Base-by-base conservation (phyloP, 192 early-diverging fungal genomes). In the Allomyces macrogynus region DNA sequence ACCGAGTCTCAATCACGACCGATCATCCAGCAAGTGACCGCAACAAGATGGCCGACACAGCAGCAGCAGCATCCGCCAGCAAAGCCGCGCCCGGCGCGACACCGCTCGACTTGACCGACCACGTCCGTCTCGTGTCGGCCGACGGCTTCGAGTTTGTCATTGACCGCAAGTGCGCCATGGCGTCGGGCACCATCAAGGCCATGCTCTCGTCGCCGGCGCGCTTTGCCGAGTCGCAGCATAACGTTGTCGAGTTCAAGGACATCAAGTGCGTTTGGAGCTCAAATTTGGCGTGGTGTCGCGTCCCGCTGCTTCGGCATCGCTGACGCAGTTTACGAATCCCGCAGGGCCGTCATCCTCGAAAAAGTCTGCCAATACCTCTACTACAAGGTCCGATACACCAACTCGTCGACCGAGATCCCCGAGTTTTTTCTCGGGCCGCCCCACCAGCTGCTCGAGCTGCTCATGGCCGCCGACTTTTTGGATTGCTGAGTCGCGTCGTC, bases 381-480 rank as follows among this genome's bases (percentile, higher is more conserved):
- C 73, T 95, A 92, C 76, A 95, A 94, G 68, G 79, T 85, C 71
- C 72, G 78, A 64, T 84, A 82, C 71, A 78, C 78, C 18, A 82
- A 85, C 66, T 76, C 80, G 12, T 69, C 76, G 10, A 76, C 75
- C 24, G 88, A 91, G 64, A 86, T 92, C 24, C 93, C 95, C 54
- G 88, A 91, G 68, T 97, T 97, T 71, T 72, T 74, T 22, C 90
- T 99, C 66, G 88, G 49, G 1, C 80, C 94, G 16, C 82, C 90
- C 20, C 87, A 94, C 69, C 78, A 92, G 20, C 88, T 88, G 0
- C 72, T 95, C 63, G 95, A 99, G 69, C 79, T 93, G 20, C 69
- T 99, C 49, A 93, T 93, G 90, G 91, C 90, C 22, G 88, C 93
- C 0, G 92, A 99, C 72, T 99, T 93, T 69, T 71, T 99, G 63